Evolutionary conservation across 345 rosid genomes (phyloP).

Genomic region (Murraya paniculata): DNA sequence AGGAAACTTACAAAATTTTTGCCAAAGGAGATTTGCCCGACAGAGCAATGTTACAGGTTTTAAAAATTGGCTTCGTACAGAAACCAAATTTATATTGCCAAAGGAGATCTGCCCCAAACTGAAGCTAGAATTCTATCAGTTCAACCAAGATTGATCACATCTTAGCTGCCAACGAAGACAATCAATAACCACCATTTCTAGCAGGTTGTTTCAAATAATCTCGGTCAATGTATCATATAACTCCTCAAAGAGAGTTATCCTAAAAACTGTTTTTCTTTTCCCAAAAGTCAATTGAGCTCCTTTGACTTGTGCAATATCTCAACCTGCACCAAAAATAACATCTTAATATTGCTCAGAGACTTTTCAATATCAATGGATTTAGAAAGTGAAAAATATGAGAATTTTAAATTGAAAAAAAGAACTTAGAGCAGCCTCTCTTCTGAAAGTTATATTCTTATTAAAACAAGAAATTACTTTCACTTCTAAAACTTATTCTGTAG

Average conservation of each 20-base stretch:
- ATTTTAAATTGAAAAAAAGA: neutral
- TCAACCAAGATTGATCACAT: conserved; percentile 1
- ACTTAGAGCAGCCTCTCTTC: neutral
- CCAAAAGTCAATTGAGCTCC: conserved; percentile 25
- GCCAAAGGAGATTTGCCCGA: conserved; percentile 64
- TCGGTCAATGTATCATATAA: conserved; percentile 2
- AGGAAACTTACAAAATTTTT: conserved; percentile 22
- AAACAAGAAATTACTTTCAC: neutral
- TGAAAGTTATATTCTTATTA: neutral
- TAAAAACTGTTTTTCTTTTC: conserved; percentile 5
- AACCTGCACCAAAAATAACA: conserved; percentile 39
- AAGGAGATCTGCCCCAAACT: conserved; percentile 47
- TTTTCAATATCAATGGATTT: neutral
- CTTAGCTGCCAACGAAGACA: conserved; percentile 21
- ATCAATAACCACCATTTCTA: conserved; percentile 22
- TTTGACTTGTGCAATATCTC: conserved; percentile 21
- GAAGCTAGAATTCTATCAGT: conserved; percentile 7
- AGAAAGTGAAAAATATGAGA: neutral
- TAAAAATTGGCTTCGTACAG: neutral
- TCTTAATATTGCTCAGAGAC: neutral
- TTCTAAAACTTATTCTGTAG: neutral
- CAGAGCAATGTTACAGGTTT: conserved; percentile 21
- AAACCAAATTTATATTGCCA: conserved; percentile 34
- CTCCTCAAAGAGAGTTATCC: conserved; percentile 7
- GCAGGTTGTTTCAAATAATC: conserved; percentile 19